Conservation (phyloP, 2,329 filamentous ascomycete genomes). For the Verticillium nonalfalfae region DNA sequence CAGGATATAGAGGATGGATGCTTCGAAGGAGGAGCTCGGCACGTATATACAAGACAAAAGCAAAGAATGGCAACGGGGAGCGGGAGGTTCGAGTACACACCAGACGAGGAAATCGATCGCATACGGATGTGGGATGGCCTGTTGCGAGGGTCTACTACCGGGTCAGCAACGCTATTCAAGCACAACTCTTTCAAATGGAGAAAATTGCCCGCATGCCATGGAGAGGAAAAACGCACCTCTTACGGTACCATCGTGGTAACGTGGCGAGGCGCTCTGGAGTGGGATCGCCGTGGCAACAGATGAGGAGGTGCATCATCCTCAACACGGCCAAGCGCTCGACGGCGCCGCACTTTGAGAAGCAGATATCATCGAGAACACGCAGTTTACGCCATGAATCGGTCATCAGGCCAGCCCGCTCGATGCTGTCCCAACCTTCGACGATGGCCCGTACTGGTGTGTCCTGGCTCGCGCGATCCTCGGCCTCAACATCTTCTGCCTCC, state of each 20-base stretch:
- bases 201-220: background rate
- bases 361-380: conserved; percentile 13
- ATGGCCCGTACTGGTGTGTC: conserved; percentile 17
- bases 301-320: conserved; percentile 15
- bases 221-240: conserved; percentile 10
- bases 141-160: conserved; percentile 17
- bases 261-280: conserved; percentile 9
- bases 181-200: no score
- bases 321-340: conserved; percentile 16
- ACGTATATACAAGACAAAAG: background rate
- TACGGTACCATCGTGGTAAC: conserved; percentile 17
- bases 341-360: conserved; percentile 12
- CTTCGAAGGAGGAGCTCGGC: no score
- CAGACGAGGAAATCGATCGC: conserved; percentile 22
- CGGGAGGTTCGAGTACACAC: conserved; percentile 6
- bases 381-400: conserved; percentile 15
- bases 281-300: conserved; percentile 18
- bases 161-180: background rate
- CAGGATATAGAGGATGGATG: no score
- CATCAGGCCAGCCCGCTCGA: conserved; percentile 12
- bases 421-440: conserved; percentile 18
- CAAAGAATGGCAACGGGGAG: background rate
- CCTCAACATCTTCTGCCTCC: background rate
- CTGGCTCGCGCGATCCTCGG: conserved; percentile 14
- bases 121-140: conserved; percentile 15